Conservation (phyloP, 2,329 filamentous ascomycete genomes). For the Calonectria naviculata region DNA sequence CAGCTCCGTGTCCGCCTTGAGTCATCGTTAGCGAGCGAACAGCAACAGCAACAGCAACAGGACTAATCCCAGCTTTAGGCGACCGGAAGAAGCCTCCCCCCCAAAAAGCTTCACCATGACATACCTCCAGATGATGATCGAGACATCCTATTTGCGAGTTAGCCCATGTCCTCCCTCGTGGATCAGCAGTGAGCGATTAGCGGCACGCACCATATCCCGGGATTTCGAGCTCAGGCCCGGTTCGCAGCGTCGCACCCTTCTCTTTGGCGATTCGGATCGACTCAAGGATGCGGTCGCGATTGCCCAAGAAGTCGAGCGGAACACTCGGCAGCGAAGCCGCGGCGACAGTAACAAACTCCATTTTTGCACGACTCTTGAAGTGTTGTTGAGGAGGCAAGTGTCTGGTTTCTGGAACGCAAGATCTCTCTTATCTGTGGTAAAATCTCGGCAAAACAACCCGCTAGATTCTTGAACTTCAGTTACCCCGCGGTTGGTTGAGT, state of each 20-base stretch:
- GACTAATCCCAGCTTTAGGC: no score
- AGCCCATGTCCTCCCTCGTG: not conserved
- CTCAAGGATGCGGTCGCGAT: slow-evolving; percentile 71
- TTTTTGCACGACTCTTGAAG: not conserved
- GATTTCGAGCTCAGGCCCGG: slow-evolving; percentile 61
- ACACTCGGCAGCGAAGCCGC: slow-evolving; percentile 49
- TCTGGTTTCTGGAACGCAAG: not conserved
- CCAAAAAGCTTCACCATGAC: not conserved
- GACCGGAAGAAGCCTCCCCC: no score
- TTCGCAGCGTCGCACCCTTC: slow-evolving; percentile 67
- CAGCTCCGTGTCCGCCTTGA: slow-evolving; percentile 37
- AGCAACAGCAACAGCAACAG: no score
- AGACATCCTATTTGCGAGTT: not conserved
- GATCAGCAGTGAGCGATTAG: not conserved
- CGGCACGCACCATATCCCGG: slow-evolving; percentile 41
- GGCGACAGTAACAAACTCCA: slow-evolving; percentile 44
- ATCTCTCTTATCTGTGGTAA: not conserved
- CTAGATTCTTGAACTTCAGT: no score
- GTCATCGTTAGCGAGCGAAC: not conserved
- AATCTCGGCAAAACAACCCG: not conserved
- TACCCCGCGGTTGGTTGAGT: no score
- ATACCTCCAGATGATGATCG: slow-evolving; percentile 44
- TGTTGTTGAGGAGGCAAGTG: not conserved
- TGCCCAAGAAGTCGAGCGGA: slow-evolving; percentile 71
- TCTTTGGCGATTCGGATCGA: slow-evolving; percentile 69